Evolutionary conservation across 139 green algal species (phyloP).

Genomic region (Pedinophyceae sp.): DNA sequence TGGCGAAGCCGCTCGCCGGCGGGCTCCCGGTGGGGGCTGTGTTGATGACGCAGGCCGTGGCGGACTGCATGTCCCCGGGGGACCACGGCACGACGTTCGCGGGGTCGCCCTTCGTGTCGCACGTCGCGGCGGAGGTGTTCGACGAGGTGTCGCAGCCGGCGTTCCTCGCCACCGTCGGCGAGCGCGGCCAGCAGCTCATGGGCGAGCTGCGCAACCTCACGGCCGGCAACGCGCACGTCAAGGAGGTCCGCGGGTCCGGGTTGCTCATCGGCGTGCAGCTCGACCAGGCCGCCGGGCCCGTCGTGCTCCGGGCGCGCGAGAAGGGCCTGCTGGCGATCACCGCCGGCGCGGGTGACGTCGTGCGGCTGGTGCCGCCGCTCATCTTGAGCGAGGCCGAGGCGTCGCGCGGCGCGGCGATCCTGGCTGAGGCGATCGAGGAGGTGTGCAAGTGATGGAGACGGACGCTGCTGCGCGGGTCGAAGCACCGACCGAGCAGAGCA

Average conservation of each 20-base stretch:
- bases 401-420: no score
- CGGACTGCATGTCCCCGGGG: conserved; percentile 74
- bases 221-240: conserved; percentile 57
- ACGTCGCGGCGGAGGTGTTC: conserved; percentile 39
- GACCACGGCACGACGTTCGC: conserved; percentile 98
- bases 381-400: conserved; percentile 67
- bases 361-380: conserved; percentile 89
- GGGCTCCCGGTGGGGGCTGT: conserved; percentile 91
- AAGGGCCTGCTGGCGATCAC: conserved; percentile 85
- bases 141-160: conserved; percentile 17
- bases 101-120: conserved; percentile 84
- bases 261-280: conserved; percentile 89
- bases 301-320: conserved; percentile 51
- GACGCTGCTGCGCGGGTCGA: no score
- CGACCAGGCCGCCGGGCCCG: conserved; percentile 48
- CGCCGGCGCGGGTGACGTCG: conserved; percentile 75
- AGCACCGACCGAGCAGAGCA: no score
- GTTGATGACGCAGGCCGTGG: conserved; percentile 79
- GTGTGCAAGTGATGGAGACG: no score
- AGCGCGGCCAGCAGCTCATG: conserved; percentile 66
- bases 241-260: conserved; percentile 73
- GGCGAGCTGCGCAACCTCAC: conserved; percentile 39
- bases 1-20: conserved; percentile 92
- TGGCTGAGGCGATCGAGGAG: no score
- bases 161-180: conserved; percentile 66